Evolutionary conservation across 352 stramenopile species (phyloP).

Genomic region (Pythium diclinum): DNA sequence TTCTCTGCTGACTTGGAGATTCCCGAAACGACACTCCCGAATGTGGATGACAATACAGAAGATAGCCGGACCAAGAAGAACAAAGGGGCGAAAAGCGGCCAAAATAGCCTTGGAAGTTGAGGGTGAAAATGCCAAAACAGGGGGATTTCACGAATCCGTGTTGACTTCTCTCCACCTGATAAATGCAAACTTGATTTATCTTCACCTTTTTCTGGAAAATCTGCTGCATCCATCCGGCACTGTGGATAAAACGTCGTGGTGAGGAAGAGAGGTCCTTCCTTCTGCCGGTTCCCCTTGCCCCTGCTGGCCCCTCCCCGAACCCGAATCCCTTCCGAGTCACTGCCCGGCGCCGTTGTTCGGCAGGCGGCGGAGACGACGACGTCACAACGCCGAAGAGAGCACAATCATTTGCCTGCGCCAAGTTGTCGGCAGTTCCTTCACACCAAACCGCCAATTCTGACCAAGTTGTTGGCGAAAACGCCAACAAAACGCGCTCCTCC

Average conservation of each 20-base stretch:
- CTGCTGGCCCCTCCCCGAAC: conserved; percentile 17
- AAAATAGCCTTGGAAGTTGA: not conserved
- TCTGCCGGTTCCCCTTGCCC: conserved; percentile 14
- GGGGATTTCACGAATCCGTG: not conserved
- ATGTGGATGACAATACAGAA: conserved; percentile 9
- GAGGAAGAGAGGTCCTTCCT: conserved; percentile 7
- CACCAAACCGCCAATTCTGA: not conserved
- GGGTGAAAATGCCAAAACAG: conserved; percentile 1
- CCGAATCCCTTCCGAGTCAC: conserved; percentile 19
- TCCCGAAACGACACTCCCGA: not conserved
- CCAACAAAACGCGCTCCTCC: conserved; percentile 4
- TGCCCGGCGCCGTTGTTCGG: not conserved
- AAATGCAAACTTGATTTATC: not conserved
- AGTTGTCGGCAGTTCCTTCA: not conserved
- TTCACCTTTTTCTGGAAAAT: conserved; percentile 2
- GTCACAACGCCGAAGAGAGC: conserved; percentile 6
- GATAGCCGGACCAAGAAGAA: not conserved
- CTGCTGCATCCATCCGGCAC: not conserved
- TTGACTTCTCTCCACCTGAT: not conserved
- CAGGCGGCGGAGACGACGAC: not conserved
- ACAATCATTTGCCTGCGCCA: not conserved
- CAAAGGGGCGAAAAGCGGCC: conserved; percentile 10
- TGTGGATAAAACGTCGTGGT: not conserved
- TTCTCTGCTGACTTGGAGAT: not conserved
- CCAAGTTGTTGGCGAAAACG: conserved; percentile 1